Evolutionary conservation across 2,329 filamentous ascomycete species (phyloP).

Genomic region (Cercospora zeina): DNA sequence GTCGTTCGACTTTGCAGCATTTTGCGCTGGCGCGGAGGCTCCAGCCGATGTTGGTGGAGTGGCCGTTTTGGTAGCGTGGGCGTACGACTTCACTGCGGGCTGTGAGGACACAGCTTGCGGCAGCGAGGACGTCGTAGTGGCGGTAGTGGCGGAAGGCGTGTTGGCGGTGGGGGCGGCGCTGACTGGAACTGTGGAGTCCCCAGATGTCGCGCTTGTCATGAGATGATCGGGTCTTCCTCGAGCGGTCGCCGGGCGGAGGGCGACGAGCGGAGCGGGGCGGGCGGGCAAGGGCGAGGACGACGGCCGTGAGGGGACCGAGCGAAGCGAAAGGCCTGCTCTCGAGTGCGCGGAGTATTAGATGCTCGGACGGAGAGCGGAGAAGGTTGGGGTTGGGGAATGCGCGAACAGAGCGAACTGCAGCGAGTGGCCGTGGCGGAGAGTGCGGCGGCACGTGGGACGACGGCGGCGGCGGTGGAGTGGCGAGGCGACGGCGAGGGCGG

Average conservation of each 20-base stretch:
- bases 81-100: constrained; percentile 61
- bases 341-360: constrained; percentile 12
- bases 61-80: constrained; percentile 60
- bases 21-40: constrained; percentile 45
- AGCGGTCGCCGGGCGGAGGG: constrained; percentile 14
- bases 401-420: constrained; percentile 13
- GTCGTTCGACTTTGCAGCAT: constrained; percentile 61
- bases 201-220: constrained; percentile 63
- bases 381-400: neutral
- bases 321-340: constrained; percentile 15
- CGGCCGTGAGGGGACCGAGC: neutral
- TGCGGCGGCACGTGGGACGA: constrained; percentile 5
- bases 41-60: constrained; percentile 56
- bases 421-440: constrained; percentile 4
- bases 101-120: constrained; percentile 54
- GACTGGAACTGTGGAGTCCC: constrained; percentile 53
- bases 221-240: constrained; percentile 40
- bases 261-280: constrained; percentile 5
- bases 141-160: constrained; percentile 50
- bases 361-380: constrained; percentile 21
- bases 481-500: neutral
- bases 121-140: constrained; percentile 55
- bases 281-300: neutral
- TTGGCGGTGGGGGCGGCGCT: constrained; percentile 41
- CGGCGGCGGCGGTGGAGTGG: constrained; percentile 8